Base-by-base conservation (phyloP, 176 grass and related monocot genomes). In the Lolium multiflorum region DNA sequence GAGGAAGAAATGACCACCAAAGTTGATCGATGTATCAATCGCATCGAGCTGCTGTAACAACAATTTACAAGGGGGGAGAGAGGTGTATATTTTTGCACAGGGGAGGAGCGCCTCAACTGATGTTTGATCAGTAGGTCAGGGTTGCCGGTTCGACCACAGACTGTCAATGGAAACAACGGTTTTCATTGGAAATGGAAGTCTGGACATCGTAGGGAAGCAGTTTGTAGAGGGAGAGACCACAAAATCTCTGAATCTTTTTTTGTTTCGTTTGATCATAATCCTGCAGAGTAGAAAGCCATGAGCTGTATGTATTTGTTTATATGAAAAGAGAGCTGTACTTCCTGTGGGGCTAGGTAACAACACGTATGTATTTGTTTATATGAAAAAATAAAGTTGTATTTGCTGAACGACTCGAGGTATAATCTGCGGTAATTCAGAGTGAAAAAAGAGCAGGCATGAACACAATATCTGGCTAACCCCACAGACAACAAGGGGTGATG, bases 1-100 rank as follows among this genome's bases (percentile, higher is more conserved):
- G 68, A 46, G 44, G 55, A 87, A 91, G 61, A 88, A 67, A 11
- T 91, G 68, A 91, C 24, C 31, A 4, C 28, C 31, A 0, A 12
- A 43, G 11, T 12, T 57, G 11, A 15, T 26, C 13, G 8, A 59
- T 63, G 14, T 0, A 15, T 2, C 11, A 31, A 31, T 43, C 16
- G 2, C 54, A 57, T 71, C 2, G 20, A 22, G n/a, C 46, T 74
- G 56, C 46, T 84, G 52, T 39, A 49, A 83, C n/a, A 31, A 7
- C 28, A 55, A 50, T 81, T 82, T 72, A 21, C 56, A 11, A 64
- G 9, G 9, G 16, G 20, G 43, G 49, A 69, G 59, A 60, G 35
- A n/a, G 37, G 24, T 85, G 82, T 85, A 70, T 71, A 86, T 28
- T n/a, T 86, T 48, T 81, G 15, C 20, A 37, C 9, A 11, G 11